Conservation (phyloP, 2,329 filamentous ascomycete genomes). For the Colletotrichum cereale region DNA sequence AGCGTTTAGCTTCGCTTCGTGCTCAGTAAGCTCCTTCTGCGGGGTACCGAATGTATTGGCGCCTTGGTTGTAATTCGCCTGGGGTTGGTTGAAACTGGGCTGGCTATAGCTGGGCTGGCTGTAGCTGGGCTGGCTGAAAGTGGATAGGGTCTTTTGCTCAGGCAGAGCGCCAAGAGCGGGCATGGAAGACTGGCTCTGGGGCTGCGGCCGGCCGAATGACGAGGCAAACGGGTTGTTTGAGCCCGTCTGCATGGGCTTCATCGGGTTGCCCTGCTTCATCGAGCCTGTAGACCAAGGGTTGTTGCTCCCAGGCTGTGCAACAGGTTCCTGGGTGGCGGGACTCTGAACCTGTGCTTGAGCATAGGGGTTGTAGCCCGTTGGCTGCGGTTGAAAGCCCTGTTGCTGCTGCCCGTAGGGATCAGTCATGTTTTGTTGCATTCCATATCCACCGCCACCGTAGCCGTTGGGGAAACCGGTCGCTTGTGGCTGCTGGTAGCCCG, state of each 20-base stretch:
- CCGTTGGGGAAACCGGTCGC: conserved; percentile 71
- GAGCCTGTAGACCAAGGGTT: conserved; percentile 88
- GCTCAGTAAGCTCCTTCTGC: conserved; percentile 70
- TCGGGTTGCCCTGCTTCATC: conserved; percentile 66
- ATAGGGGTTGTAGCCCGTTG: conserved; percentile 68
- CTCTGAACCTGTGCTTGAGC: conserved; percentile 56
- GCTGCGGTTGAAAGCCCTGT: conserved; percentile 63
- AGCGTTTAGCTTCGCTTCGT: conserved; percentile 84
- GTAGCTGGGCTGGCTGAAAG: conserved; percentile 63
- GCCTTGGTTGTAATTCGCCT: not conserved
- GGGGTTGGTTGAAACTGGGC: conserved; percentile 1
- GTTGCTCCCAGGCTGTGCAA: conserved; percentile 84
- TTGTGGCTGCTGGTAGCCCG: conserved; percentile 58
- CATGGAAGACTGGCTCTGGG: conserved; percentile 68
- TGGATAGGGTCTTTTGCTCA: conserved; percentile 83
- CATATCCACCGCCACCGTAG: conserved; percentile 74
- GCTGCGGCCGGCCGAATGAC: conserved; percentile 73
- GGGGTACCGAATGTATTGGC: conserved; percentile 47
- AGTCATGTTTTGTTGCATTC: conserved; percentile 73
- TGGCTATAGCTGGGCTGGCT: conserved; percentile 13
- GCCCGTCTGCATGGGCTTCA: conserved; percentile 89
- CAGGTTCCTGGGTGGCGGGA: conserved; percentile 66
- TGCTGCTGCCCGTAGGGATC: conserved; percentile 75
- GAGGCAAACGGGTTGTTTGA: conserved; percentile 98
- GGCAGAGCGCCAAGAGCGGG: conserved; percentile 81